Base-by-base conservation (phyloP, 169 alveolate genomes). In the Theileria annulata region DNA sequence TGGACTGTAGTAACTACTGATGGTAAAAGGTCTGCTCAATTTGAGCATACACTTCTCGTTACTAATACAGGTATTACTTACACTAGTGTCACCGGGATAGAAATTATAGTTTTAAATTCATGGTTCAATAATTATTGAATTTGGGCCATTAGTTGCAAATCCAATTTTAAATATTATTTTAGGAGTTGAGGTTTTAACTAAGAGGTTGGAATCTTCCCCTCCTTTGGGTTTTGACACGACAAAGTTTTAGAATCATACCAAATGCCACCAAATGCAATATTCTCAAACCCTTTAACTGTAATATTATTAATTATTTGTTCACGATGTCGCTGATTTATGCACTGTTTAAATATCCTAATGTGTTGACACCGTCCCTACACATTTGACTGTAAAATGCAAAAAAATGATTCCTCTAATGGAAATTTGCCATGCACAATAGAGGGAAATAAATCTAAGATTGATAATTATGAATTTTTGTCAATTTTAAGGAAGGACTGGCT, bases 1-100 rank as follows among this genome's bases (percentile, higher is more conserved):
- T 98, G 99, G 99, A 98, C 99, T n/a, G 96, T 98, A 9, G 98
- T 91, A 70, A 95, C 99, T 0, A 76, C 85, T 8, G 99, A 96
- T 86, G 98, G 97, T 42, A 87, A 82, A 87, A 90, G 98, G 71
- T 95, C 99, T 6, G 99, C 99, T 10, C 98, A 98, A 88, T 98
- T 98, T 88, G 99, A 98, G 87, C 99, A 98, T 85, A 96, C 99
- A 17, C 70, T 97, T 59, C 91, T 98, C 47, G 94, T 98, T 56
- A 98, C 99, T 8, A 97, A 95, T 23, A 93, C 86, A 42, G 97
- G 97, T 30, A 23, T 37, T 27, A 15, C 49, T 2, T 42, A 10
- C 6, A 10, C 15, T 42, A 42, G 19, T 3, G 19, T 10, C 3
- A 21, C 27, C n/a, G 13, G 30, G 56, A 63, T 60, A 25, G 13